These are phyloP conservation scores for Clohesyomyces aquaticus DNA, from an alignment of 495 filamentous ascomycete species.

Conservation along the genomic window DNA sequence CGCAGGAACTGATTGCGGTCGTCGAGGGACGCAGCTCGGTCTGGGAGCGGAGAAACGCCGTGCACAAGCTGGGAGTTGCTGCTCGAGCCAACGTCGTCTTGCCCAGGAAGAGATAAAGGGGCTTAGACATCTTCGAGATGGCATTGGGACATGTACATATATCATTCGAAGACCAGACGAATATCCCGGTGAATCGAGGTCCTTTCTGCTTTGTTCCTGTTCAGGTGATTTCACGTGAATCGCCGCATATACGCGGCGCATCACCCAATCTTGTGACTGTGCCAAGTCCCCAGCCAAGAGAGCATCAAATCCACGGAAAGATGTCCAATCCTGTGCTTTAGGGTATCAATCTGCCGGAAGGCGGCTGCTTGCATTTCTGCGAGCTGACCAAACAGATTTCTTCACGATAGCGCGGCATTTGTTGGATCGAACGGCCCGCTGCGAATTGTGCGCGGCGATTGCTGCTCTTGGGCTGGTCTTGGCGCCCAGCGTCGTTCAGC, in stretches of 20 bases:
- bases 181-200: neutral
- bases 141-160: neutral
- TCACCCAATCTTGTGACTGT: slow-evolving; percentile 8
- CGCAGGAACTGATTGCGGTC: slow-evolving; percentile 83
- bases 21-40: slow-evolving; percentile 81
- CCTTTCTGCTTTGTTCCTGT: no score
- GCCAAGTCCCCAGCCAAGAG: slow-evolving; percentile 3
- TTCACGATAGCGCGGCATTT: no score
- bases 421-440: no score
- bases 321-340: neutral
- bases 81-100: slow-evolving; percentile 70
- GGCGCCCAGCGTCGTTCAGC: no score
- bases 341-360: no score
- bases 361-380: no score
- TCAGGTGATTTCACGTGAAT: no score
- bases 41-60: slow-evolving; percentile 74
- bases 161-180: no score
- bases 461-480: no score
- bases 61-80: slow-evolving; percentile 76
- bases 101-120: slow-evolving; percentile 27
- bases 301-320: neutral
- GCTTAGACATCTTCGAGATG: neutral
- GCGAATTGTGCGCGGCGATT: no score
- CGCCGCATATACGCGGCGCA: neutral
- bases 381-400: no score